These are phyloP conservation scores for Lepiota venenata DNA, from an alignment of 768 basidiomycete species.

Conservation along the genomic window DNA sequence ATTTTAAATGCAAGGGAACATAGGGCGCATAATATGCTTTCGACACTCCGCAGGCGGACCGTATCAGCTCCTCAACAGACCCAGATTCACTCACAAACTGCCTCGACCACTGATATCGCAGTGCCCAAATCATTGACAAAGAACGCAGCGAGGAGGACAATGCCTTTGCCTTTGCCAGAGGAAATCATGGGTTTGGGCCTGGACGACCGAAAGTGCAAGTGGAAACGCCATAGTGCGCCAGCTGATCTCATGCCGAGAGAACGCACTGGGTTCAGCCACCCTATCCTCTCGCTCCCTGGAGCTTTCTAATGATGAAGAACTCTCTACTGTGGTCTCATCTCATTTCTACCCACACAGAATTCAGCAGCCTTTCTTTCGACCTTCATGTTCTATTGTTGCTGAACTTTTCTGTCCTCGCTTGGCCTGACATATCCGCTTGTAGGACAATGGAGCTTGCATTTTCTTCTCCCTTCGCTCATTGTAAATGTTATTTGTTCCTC, in stretches of 20 bases:
- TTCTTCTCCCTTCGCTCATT: background rate
- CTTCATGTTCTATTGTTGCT: conserved; percentile 5
- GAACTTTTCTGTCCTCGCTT: background rate
- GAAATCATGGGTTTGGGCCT: conserved; percentile 14
- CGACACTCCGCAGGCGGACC: conserved; percentile 57
- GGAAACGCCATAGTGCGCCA: conserved; percentile 60
- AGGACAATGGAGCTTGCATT: conserved; percentile 5
- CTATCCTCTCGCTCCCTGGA: conserved; percentile 54
- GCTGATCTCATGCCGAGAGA: conserved; percentile 50
- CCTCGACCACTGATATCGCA: background rate
- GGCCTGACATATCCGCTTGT: background rate
- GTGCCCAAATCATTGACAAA: conserved; percentile 4
- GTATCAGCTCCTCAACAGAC: conserved; percentile 31
- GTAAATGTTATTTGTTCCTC: conserved; percentile 7
- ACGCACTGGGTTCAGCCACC: conserved; percentile 57
- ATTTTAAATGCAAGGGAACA: conserved; percentile 53
- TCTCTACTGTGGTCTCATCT: conserved; percentile 3
- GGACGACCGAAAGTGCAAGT: conserved; percentile 31
- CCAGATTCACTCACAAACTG: conserved; percentile 7
- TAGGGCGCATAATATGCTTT: conserved; percentile 63
- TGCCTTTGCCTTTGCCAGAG: conserved; percentile 1
- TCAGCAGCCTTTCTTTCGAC: conserved; percentile 6
- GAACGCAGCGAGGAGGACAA: conserved; percentile 10
- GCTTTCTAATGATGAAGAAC: conserved; percentile 41
- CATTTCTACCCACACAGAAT: background rate